These are phyloP conservation scores for Ustilago trichophora DNA, from an alignment of 1,284 basidiomycete genomes.

Conservation along the genomic window DNA sequence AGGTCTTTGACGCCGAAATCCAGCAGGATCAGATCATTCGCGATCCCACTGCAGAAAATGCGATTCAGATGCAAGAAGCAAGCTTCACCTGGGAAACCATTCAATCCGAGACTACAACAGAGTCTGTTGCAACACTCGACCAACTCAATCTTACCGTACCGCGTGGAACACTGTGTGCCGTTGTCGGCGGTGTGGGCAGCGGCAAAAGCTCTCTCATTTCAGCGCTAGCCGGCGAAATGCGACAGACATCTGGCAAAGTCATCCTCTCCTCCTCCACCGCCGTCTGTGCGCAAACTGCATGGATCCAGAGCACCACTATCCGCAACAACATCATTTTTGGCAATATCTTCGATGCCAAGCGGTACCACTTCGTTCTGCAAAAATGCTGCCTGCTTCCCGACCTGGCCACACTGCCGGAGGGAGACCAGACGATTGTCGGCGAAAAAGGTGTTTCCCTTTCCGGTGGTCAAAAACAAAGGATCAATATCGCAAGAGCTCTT, in stretches of 20 bases:
- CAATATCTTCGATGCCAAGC: conserved; percentile 81
- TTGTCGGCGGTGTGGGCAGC: conserved; percentile 79
- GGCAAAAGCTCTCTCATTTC: conserved; percentile 70
- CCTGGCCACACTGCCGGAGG: too few species aligned
- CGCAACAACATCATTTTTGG: conserved; percentile 86
- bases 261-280: too few species aligned
- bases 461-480: too few species aligned
- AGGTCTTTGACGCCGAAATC: conserved; percentile 13
- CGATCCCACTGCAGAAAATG: conserved; percentile 5
- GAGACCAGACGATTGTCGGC: conserved; percentile 89
- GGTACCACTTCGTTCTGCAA: too few species aligned
- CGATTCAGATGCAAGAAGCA: conserved; percentile 6
- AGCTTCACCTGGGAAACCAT: conserved; percentile 61
- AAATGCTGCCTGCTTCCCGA: too few species aligned
- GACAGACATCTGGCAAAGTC: conserved; percentile 17
- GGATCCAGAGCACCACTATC: conserved; percentile 73
- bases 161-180: too few species aligned
- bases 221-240: conserved; percentile 28
- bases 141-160: too few species aligned
- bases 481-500: conserved; percentile 39
- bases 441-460: conserved; percentile 81
- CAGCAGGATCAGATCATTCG: conserved; percentile 13
- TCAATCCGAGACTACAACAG: too few species aligned
- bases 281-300: too few species aligned
- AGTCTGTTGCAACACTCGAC: too few species aligned